Evolutionary conservation across 305 asterid genomes (phyloP), one percentile per base, ranked within the genome.

Genomic region (Solanum aculeatissimum): DNA sequence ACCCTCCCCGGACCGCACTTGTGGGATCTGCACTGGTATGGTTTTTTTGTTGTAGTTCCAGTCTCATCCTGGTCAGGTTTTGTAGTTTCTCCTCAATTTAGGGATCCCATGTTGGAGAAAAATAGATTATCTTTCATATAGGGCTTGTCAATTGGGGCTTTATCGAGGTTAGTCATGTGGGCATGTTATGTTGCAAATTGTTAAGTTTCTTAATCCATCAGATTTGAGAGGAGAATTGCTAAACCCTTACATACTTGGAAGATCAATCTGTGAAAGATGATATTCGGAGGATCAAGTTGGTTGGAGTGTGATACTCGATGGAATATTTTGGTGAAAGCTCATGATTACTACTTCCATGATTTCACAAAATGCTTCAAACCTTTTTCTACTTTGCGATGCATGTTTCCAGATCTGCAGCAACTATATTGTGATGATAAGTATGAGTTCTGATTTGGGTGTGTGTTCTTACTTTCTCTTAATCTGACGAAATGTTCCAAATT

Each of bases 331-430:
- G 65, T 71, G 21, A 54, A 66, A 74, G 29, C 27, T 49, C 32
- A 14, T 60, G 35, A 71, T 4, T 74, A 72, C 47, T 65, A 58
- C 29, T 51, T 63, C 45, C 29, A 51, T 29, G 27, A 29, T 77
- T 77, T 77, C 63, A 77, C 0, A 3, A 70, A 11, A 77, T 51
- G 54, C 80, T 13, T 58, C 55, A 0, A 23, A 47, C 43, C 0
- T 27, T 86, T 83, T 88, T 45, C 80, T 70, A 58, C 81, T 60
- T 89, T 92, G 91, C 90, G 92, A 98, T 98, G 40, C 99, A 96
- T 86, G 91, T 95, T 87, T 98, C 62, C 51, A 49, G 65, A 77
- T 77, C 47, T 51, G 60, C 49, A 18, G 21, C 47, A 77, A 77
- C 40, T 51, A 51, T 1, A 51, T 3, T 77, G 27, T 77, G 65